phyloP scores from a whole-genome alignment of 75 land plant genomes.

The Azolla pinnata region DNA sequence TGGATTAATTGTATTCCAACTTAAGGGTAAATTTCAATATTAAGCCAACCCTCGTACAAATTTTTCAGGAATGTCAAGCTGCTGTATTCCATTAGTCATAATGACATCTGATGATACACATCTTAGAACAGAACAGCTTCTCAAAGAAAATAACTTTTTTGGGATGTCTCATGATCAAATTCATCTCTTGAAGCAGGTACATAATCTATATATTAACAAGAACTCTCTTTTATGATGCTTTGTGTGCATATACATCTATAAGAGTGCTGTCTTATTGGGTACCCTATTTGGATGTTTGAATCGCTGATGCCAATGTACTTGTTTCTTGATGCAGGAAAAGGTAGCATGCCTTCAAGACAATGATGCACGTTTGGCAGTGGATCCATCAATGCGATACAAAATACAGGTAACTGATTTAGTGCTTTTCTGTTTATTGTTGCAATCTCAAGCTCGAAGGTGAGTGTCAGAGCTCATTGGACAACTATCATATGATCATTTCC shows the following conservation, averaged over 20 bases:
- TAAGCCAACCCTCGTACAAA: too few relatives aligned
- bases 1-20: too few relatives aligned
- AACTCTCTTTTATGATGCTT: too few relatives aligned
- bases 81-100: constrained; percentile 71
- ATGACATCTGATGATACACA: constrained; percentile 99
- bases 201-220: not conserved
- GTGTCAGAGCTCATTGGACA: too few relatives aligned
- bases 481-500: too few relatives aligned
- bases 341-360: constrained; percentile 90
- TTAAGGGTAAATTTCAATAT: too few relatives aligned
- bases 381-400: constrained; percentile 55
- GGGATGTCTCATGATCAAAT: constrained; percentile 81
- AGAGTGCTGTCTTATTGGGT: not conserved
- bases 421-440: too few relatives aligned
- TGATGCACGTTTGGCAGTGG: constrained; percentile 75
- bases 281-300: too few relatives aligned
- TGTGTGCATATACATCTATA: not conserved
- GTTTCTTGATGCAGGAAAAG: constrained; percentile 56
- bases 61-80: constrained; percentile 15
- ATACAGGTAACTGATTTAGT: constrained; percentile 94
- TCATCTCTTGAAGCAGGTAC: constrained; percentile 78
- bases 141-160: constrained; percentile 73
- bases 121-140: constrained; percentile 46
- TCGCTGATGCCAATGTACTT: too few relatives aligned
- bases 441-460: too few relatives aligned